Base-by-base conservation (phyloP, 768 basidiomycete genomes). In the Podaxis sp. region DNA sequence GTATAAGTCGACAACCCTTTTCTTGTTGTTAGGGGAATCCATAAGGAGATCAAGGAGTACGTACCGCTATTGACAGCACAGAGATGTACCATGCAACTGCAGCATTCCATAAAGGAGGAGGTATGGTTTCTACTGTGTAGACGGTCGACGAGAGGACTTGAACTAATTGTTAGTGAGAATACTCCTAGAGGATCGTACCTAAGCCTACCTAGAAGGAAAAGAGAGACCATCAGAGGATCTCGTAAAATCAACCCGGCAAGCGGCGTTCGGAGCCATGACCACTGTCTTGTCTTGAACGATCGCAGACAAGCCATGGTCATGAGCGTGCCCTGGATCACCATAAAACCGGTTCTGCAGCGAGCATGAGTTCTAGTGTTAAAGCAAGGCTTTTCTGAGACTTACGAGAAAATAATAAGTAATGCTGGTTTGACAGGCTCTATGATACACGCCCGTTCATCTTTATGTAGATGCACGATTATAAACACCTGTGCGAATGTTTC, bases 31-130 rank as follows among this genome's bases (percentile, higher is more conserved):
- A 50, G 22, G 6, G 19, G 3, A 3, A 12, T 25, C 24, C 49
- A 64, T 8, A 22, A 19, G 5, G 13, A 43, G 43, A 40, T 54
- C n/a, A 33, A 33, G 29, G 15, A 59, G 55, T 22, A 46, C 43
- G 43, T 36, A 66, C 66, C 6, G 47, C 50, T n/a, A 67, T 54
- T 4, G 66, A 67, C n/a, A 67, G 29, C 6, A 65, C 15, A 3
- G 62, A 43, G 19, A 67, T 52, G 37, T 67, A 61, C 66, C 66
- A 67, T 64, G 67, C 61, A 51, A 64, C 53, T 17, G 57, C 60
- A 11, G 67, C 66, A 22, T 64, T 61, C 52, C 66, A 63, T 12
- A 59, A 25, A 8, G 22, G 40, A 13, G 15, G 19, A 12, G 61
- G 59, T 3, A 64, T 8, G 29, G 55, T 55, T 6, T 55, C 57